Evolutionary conservation across 2,329 filamentous ascomycete species (phyloP).

Genomic region (Chaetoscypha palmicola): DNA sequence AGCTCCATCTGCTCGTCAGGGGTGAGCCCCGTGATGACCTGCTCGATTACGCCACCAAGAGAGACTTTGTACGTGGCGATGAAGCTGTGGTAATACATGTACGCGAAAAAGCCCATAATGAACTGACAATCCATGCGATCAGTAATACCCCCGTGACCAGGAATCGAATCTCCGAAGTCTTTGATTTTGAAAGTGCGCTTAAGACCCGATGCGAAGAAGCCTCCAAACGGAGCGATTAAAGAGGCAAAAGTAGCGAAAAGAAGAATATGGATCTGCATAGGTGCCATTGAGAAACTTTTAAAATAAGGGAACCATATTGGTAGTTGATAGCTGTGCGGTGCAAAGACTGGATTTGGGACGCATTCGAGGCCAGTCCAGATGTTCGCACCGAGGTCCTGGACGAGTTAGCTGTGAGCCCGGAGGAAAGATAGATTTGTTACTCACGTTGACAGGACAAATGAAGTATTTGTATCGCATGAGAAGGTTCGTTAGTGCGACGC

Average conservation of each 20-base stretch:
- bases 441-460: conserved; percentile 87
- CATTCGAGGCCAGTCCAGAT: conserved; percentile 86
- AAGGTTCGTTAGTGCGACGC: conserved; percentile 71
- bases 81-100: conserved; percentile 98
- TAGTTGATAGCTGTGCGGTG: conserved; percentile 66
- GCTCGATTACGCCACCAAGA: conserved; percentile 82
- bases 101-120: conserved; percentile 98
- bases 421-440: conserved; percentile 22
- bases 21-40: conserved; percentile 81
- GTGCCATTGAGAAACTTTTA: conserved; percentile 68
- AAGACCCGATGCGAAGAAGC: conserved; percentile 94
- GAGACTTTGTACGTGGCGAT: conserved; percentile 82
- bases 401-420: conserved; percentile 12
- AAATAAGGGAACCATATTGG: conserved; percentile 65
- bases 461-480: conserved; percentile 93
- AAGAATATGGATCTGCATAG: conserved; percentile 90
- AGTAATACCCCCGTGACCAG: conserved; percentile 94
- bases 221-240: conserved; percentile 92
- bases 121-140: conserved; percentile 99
- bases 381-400: conserved; percentile 77
- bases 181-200: conserved; percentile 99
- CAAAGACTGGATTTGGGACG: conserved; percentile 85
- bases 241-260: conserved; percentile 90
- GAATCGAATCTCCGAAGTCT: conserved; percentile 97
- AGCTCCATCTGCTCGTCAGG: conserved; percentile 85